A percentile compares a stretch with the other conserved stretches of the same genome.
Conservation (phyloP, 345 rosid genomes). For the Toxicodendron radicans region DNA sequence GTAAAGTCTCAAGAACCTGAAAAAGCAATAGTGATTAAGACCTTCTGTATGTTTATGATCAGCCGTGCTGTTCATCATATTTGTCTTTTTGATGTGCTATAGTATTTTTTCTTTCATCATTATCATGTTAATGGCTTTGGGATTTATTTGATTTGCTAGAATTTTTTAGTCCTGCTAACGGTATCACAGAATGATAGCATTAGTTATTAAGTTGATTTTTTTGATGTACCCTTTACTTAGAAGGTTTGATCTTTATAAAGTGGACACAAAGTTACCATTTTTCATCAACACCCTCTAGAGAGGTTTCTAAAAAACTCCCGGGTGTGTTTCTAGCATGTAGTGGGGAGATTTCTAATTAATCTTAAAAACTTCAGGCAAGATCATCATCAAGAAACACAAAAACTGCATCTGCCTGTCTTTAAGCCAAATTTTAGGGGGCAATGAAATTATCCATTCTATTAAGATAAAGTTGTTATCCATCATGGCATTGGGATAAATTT, state of each 20-base stretch:
- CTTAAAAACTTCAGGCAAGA: background rate
- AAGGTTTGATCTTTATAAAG: background rate
- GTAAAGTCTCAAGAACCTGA: slow-evolving; percentile 49
- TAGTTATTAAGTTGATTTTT: background rate
- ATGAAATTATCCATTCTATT: background rate
- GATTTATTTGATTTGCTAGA: background rate
- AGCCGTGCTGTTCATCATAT: background rate
- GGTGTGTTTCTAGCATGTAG: background rate
- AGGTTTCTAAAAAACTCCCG: background rate
- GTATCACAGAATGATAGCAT: background rate
- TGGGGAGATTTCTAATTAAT: background rate
- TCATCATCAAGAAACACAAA: background rate
- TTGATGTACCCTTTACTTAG: background rate
- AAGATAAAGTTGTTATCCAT: background rate
- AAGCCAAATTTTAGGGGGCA: background rate
- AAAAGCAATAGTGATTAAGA: background rate
- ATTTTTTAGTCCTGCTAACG: background rate
- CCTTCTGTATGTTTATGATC: background rate
- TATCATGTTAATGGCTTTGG: background rate
- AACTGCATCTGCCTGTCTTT: background rate
- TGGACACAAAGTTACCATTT: background rate
- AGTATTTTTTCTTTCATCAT: background rate
- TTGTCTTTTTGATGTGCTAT: background rate
- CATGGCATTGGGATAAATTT: background rate
- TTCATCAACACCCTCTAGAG: too few relatives aligned